Evolutionary conservation across 805 yeast genomes (phyloP), one percentile per base, ranked within the genome.

Genomic region (Cyberlindnera euphorbiae): DNA sequence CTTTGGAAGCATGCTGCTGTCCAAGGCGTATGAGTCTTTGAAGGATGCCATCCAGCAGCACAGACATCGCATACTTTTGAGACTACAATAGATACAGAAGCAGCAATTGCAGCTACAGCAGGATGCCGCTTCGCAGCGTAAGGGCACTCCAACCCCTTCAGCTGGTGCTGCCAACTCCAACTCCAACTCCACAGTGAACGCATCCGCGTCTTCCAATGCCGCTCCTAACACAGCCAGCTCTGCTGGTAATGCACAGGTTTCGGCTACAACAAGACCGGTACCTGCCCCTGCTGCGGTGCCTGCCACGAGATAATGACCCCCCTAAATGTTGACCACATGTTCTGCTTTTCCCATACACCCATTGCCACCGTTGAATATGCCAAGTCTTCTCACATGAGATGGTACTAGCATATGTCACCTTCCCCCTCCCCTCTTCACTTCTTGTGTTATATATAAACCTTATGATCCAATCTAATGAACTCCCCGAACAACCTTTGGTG

Each of bases 1-100:
- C 41, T 89, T 89, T 61, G 96, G 96, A 8, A 77, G 95, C 6
- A 88, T 88, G 96, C 62, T 90, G 22, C 67, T 88, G 28, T 77
- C 93, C 4, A 90, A 89, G 58, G 80, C 96, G 0, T 84, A 84
- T 54, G 96, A 88, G 36, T 72, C 79, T 33, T 64, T 80, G 45
- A 67, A 86, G 49, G 87, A 88, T 54, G 82, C 89, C 15, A 77
- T 84, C 37, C 71, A 77, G 52, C 78, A 79, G 60, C 71, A 93
- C 17, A 33, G 47, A 36, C 44, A 44, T 14, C 41, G 33, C 17
- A 10, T 27, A 4, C 35, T 36, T 23, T n/a, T 34, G 21, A 36
- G 36, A 16, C 35, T 39, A 4, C 44, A 39, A n/a, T 28, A 36
- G 5, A 18, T 38, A 5, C 46, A 42, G n/a, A 35, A 17, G 14